Base-by-base conservation (phyloP, 1,139 yeast species). In the Eremothecium sinecaudum region DNA sequence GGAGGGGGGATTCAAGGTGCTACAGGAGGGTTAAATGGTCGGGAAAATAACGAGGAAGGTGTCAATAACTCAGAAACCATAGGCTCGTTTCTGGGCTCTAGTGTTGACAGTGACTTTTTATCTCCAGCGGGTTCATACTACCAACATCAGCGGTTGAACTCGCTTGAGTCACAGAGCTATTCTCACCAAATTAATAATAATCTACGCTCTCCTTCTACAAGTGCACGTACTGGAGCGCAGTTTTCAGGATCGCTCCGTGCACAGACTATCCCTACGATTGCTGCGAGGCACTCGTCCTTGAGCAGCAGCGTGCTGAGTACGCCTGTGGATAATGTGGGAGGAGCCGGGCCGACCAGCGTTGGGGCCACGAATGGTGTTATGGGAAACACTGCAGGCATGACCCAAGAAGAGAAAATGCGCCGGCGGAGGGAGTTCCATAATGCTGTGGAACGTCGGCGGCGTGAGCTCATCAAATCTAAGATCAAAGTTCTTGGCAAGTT, bases 351-450 rank as follows among this genome's bases (percentile, higher is more conserved):
- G 7, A 12, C 12, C 9, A 12, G 13, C 11, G 14, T 8, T 21
- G 36, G 40, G 5, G 17, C 43, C 11, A 32, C 47, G 48, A 64
- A 43, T 25, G n/a, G n/a, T n/a, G n/a, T n/a, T n/a, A n/a, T n/a
- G n/a, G n/a, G n/a, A n/a, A n/a, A n/a, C n/a, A n/a, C n/a, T n/a
- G n/a, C n/a, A n/a, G n/a, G n/a, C n/a, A 48, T 79, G 35, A 66
- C 73, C n/a, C 75, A 76, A 49, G 90, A 79, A 41, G 83, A 76
- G 39, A 79, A 77, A 48, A 53, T 78, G 37, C 70, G 71, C 44
- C 67, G 90, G 48, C 67, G 87, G 47, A 63, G 86, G 43, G 87
- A 79, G 50, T 75, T 79, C 46, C 92, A 80, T 51, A 80, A 80
- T 51, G 90, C 86, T 1, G 92, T 80, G 4, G 92, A 80, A 54